Percentiles rank a stretch among this genome's conserved stretches.
These are phyloP conservation scores for Candida ipomoeae DNA, from an alignment of 805 yeast genomes.

Conservation along the genomic window DNA sequence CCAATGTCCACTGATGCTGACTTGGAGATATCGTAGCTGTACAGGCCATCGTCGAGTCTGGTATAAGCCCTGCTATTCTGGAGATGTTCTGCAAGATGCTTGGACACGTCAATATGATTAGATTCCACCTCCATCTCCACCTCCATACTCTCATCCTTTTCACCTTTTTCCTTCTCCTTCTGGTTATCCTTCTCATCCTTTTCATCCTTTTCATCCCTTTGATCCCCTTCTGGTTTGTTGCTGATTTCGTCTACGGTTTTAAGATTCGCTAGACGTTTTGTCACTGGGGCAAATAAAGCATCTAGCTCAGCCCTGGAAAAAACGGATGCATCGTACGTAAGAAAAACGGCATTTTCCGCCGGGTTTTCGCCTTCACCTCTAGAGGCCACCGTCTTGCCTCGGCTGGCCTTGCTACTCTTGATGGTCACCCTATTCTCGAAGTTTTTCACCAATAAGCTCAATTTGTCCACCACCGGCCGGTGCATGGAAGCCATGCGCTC, in stretches of 20 bases:
- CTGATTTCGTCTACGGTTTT: conserved; percentile 16
- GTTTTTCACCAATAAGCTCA: conserved; percentile 22
- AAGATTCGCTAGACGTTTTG: conserved; percentile 14
- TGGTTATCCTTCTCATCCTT: not conserved
- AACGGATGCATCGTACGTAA: conserved; percentile 5
- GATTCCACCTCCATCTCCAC: not conserved
- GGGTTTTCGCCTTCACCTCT: conserved; percentile 2
- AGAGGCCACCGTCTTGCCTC: not conserved
- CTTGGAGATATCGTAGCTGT: conserved; percentile 23
- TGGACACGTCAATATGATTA: conserved; percentile 14
- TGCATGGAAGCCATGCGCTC: conserved; percentile 26
- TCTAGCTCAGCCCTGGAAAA: conserved; percentile 22
- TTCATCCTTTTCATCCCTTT: not conserved
- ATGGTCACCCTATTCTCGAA: conserved; percentile 20
- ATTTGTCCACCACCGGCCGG: conserved; percentile 34
- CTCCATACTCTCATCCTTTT: not conserved
- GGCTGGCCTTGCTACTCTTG: not conserved
- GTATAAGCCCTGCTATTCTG: conserved; percentile 20
- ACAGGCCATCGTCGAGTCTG: conserved; percentile 18
- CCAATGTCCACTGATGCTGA: conserved; percentile 21
- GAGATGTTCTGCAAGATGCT: conserved; percentile 21
- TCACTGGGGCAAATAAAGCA: conserved; percentile 19
- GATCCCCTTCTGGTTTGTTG: conserved; percentile 2
- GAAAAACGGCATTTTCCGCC: conserved; percentile 1
- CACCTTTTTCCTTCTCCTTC: not conserved